Conservation (phyloP, 2,329 filamentous ascomycete genomes). For the Paracoccidioides lutzii region DNA sequence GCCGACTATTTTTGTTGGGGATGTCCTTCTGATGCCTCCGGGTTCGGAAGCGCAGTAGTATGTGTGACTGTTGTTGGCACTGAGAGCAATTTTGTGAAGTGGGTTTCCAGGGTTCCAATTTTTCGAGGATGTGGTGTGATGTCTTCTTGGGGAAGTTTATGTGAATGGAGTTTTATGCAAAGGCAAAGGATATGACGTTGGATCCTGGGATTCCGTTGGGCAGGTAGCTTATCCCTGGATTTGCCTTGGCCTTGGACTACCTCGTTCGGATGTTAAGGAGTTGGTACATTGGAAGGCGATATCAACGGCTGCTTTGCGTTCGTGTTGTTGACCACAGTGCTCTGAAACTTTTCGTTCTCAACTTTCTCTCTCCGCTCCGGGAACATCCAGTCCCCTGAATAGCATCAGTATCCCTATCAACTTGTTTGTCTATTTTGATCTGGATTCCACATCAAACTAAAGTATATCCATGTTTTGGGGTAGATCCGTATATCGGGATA, state of each 20-base stretch:
- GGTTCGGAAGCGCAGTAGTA: neutral
- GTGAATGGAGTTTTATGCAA: neutral
- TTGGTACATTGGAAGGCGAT: neutral
- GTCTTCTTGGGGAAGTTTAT: neutral
- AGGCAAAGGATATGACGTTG: neutral
- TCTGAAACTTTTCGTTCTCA: neutral
- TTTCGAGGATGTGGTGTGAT: neutral
- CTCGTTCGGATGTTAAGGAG: neutral
- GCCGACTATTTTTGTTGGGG: constrained; percentile 9
- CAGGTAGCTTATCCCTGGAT: neutral
- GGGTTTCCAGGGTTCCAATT: neutral
- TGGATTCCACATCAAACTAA: neutral
- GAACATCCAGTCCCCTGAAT: neutral
- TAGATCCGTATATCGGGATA: neutral
- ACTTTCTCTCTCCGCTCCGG: neutral
- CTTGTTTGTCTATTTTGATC: neutral
- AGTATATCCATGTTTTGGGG: neutral
- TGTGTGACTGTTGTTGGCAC: neutral
- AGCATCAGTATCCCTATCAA: neutral
- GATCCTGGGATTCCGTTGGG: neutral
- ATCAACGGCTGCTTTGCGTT: neutral
- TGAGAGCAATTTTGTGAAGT: neutral
- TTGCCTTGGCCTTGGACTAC: neutral
- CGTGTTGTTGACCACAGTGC: neutral
- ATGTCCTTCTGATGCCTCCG: constrained; percentile 7